phyloP scores from a whole-genome alignment of 805 yeast genomes.

The Cyberlindnera saturnus region DNA sequence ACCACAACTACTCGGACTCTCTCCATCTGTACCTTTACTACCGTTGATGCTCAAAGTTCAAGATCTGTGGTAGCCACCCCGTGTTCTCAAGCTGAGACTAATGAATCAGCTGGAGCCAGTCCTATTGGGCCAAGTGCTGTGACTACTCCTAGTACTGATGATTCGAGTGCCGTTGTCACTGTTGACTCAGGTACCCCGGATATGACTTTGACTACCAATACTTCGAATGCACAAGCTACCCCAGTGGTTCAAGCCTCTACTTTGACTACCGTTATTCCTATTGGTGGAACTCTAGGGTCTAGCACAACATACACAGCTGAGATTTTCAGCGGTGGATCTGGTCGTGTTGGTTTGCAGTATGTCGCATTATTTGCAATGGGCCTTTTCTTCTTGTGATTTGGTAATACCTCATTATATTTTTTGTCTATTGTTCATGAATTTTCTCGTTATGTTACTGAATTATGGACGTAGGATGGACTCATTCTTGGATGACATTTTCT shows the following conservation, averaged over 20 bases:
- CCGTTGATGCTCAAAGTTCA: neutral
- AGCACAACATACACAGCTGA: neutral
- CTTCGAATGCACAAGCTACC: neutral
- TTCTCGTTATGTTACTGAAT: too few relatives aligned
- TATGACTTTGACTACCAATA: neutral
- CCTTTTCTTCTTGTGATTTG: neutral
- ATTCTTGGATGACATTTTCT: too few relatives aligned
- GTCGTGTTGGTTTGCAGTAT: neutral
- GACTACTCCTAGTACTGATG: neutral
- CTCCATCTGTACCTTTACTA: too few relatives aligned
- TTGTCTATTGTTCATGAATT: too few relatives aligned
- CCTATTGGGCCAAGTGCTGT: neutral
- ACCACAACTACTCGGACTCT: neutral
- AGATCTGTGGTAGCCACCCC: neutral
- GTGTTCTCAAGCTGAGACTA: neutral
- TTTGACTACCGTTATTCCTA: neutral
- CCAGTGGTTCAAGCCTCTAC: neutral
- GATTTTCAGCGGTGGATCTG: neutral
- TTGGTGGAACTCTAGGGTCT: neutral
- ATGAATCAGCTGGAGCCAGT: neutral
- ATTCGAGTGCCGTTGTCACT: too few relatives aligned
- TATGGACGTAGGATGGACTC: too few relatives aligned
- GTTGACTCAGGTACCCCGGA: neutral
- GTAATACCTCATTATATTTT: neutral
- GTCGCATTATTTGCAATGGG: neutral